Percentiles rank a stretch among this genome's conserved stretches.
These are phyloP conservation scores for Xylariaceae sp. DNA, from an alignment of 2,329 filamentous ascomycete species.

Conservation along the genomic window DNA sequence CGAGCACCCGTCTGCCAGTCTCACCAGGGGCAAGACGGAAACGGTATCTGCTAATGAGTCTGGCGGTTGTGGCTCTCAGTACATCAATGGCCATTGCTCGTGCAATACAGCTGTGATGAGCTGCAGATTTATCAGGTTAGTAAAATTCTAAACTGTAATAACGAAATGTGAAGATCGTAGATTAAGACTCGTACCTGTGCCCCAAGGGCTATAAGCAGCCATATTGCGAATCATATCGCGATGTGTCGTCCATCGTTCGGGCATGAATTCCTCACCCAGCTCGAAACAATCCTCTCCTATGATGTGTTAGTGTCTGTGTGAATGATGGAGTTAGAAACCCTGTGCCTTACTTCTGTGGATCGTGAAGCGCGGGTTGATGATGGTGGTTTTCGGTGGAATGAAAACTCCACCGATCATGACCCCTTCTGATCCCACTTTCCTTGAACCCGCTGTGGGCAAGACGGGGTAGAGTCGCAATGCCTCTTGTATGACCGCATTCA, in stretches of 20 bases:
- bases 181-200: conserved; percentile 23
- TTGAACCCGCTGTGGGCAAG: conserved; percentile 15
- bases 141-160: neutral
- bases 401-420: conserved; percentile 4
- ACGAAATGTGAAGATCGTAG: no score
- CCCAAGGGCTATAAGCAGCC: conserved; percentile 32
- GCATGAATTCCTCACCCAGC: conserved; percentile 31
- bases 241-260: conserved; percentile 34
- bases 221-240: conserved; percentile 31
- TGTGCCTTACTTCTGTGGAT: conserved; percentile 33
- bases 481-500: conserved; percentile 25
- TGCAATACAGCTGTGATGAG: conserved; percentile 28
- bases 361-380: conserved; percentile 17
- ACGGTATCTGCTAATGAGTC: conserved; percentile 23
- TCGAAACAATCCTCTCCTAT: conserved; percentile 28
- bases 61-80: conserved; percentile 19
- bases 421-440: conserved; percentile 19
- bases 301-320: neutral
- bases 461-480: conserved; percentile 22
- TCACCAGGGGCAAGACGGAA: conserved; percentile 32
- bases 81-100: conserved; percentile 28
- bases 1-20: neutral
- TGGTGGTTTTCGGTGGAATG: conserved; percentile 17
- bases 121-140: conserved; percentile 2
- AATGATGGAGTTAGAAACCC: neutral